Evolutionary conservation across 2,329 filamentous ascomycete species (phyloP).

Genomic region (Pseudogymnoascus sp.): DNA sequence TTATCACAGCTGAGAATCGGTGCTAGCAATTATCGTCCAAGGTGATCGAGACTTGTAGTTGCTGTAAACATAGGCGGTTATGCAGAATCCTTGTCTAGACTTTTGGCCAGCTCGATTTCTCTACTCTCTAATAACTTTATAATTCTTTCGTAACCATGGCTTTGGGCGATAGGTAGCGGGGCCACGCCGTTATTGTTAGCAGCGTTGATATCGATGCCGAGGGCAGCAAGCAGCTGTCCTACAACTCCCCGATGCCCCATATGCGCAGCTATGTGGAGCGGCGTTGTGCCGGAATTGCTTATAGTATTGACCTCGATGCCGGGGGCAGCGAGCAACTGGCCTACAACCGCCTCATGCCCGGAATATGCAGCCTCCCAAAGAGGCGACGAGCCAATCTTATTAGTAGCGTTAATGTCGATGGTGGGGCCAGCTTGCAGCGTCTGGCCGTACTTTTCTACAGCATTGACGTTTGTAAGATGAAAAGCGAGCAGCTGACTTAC

Average conservation of each 20-base stretch:
- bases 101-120: not conserved
- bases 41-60: not conserved
- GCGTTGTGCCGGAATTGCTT: not conserved
- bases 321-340: not conserved
- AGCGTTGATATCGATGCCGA: not conserved
- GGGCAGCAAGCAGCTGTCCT: not conserved
- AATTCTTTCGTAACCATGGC: not conserved
- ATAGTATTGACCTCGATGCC: not conserved
- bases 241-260: not conserved
- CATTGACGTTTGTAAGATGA: not conserved
- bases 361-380: not conserved
- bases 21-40: not conserved
- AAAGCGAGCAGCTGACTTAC: not conserved
- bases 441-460: not conserved
- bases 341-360: constrained; percentile 1
- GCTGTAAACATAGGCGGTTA: not conserved
- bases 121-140: not conserved
- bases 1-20: not conserved
- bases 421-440: not conserved
- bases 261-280: no score
- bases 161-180: not conserved
- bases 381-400: not conserved
- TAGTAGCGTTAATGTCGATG: not conserved
- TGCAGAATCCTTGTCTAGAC: not conserved
- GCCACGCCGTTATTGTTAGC: not conserved